These are phyloP conservation scores for Acanthamoeba castellanii DNA, from an alignment of 208 protist species.

Conservation along the genomic window DNA sequence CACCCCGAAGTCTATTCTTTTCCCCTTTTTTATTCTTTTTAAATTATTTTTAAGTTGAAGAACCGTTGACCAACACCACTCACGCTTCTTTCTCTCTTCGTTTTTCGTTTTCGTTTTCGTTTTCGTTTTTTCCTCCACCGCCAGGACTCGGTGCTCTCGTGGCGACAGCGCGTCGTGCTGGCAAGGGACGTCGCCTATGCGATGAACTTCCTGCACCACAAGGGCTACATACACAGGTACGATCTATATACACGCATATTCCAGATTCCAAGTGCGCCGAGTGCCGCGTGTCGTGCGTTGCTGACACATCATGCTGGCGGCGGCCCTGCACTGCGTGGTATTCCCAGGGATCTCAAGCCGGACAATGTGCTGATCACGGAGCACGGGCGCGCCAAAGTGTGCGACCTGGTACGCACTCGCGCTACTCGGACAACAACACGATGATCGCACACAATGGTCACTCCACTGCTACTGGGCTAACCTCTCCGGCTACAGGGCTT, in stretches of 20 bases:
- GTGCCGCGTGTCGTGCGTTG: background rate
- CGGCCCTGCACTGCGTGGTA: background rate
- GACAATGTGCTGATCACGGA: constrained; percentile 45
- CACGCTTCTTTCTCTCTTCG: background rate
- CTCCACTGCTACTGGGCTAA: no score
- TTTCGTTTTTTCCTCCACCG: background rate
- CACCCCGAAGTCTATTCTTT: background rate
- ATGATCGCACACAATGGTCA: no score
- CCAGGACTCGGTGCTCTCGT: constrained; percentile 5
- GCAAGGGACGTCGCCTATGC: constrained; percentile 43
- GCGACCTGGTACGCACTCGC: constrained; percentile 21
- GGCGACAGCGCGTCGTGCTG: background rate
- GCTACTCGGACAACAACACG: no score
- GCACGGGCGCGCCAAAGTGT: constrained; percentile 35
- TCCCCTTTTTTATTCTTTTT: no score
- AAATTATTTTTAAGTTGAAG: no score
- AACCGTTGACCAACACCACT: background rate
- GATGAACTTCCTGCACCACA: constrained; percentile 61
- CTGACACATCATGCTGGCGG: background rate
- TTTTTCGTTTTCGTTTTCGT: background rate
- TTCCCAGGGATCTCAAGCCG: constrained; percentile 19
- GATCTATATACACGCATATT: background rate
- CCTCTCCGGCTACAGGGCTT: background rate
- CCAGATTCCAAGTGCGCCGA: background rate
- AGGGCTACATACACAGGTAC: constrained; percentile 36